Evolutionary conservation across 768 basidiomycete genomes (phyloP).

Genomic region (Cubamyces lactineus): DNA sequence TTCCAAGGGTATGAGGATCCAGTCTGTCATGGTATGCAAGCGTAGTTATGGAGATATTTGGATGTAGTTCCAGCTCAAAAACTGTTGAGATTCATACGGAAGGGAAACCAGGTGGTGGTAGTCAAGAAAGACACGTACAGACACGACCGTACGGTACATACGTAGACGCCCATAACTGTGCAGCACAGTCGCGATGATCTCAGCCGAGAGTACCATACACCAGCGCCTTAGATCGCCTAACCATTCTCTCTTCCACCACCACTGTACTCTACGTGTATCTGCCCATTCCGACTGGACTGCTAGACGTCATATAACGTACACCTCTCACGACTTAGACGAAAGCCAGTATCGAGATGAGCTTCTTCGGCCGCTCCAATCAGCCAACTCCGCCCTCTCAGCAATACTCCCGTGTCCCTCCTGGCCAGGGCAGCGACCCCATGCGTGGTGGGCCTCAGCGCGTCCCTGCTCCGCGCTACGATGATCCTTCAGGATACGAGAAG

Average conservation of each 20-base stretch:
- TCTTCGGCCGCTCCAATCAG: conserved; percentile 25
- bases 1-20: neutral
- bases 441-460: conserved; percentile 24
- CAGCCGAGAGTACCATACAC: neutral
- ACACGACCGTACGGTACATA: no score
- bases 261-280: neutral
- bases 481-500: conserved; percentile 36
- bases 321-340: neutral
- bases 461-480: conserved; percentile 34
- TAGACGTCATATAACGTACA: neutral
- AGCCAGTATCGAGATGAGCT: conserved; percentile 22
- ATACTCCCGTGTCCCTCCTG: conserved; percentile 47
- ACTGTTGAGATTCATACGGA: neutral
- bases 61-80: neutral
- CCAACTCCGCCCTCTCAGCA: conserved; percentile 38
- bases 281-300: neutral
- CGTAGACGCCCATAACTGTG: neutral
- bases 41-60: neutral
- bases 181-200: neutral
- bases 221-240: no score
- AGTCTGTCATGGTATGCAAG: neutral
- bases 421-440: conserved; percentile 30
- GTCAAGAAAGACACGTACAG: neutral
- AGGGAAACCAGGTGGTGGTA: no score
- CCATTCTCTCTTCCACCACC: neutral